phyloP scores from a whole-genome alignment of 2,329 filamentous ascomycete species.

The Xylariaceae sp. region DNA sequence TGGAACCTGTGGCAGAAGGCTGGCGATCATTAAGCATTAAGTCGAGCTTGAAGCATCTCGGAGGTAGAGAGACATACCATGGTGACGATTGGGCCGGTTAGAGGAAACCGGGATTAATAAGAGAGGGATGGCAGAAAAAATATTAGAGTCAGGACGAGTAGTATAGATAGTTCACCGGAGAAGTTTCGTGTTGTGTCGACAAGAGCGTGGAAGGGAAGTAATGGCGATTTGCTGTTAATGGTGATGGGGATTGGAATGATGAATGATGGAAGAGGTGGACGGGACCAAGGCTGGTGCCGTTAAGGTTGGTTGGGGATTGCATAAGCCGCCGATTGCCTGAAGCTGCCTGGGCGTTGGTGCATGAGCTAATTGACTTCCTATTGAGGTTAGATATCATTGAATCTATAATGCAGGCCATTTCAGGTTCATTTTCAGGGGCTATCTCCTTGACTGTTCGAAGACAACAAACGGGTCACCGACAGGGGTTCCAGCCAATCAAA shows the following conservation, averaged over 20 bases:
- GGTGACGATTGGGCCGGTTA: slow-evolving; percentile 15
- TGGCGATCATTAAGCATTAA: slow-evolving; percentile 36
- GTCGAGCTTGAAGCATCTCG: neutral
- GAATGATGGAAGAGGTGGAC: neutral
- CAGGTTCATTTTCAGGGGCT: neutral
- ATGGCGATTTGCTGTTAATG: slow-evolving; percentile 4
- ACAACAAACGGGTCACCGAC: too few species aligned
- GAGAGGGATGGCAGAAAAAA: neutral
- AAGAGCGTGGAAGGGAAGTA: slow-evolving; percentile 1
- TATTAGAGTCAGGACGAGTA: neutral
- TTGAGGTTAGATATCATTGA: neutral
- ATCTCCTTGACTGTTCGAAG: too few species aligned
- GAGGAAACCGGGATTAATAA: neutral
- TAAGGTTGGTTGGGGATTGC: slow-evolving; percentile 17
- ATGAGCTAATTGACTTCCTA: neutral
- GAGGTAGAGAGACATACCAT: slow-evolving; percentile 26
- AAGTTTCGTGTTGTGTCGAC: neutral
- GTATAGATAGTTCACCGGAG: neutral
- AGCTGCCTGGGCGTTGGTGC: slow-evolving; percentile 1
- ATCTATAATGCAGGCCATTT: neutral
- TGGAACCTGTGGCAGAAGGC: slow-evolving; percentile 89
- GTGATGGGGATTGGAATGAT: slow-evolving; percentile 11
- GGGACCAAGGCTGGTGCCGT: neutral
- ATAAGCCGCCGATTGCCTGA: slow-evolving; percentile 31
- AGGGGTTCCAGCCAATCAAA: too few species aligned